Evolutionary conservation across 768 basidiomycete species (phyloP).

Genomic region (Plicaturopsis crispa): DNA sequence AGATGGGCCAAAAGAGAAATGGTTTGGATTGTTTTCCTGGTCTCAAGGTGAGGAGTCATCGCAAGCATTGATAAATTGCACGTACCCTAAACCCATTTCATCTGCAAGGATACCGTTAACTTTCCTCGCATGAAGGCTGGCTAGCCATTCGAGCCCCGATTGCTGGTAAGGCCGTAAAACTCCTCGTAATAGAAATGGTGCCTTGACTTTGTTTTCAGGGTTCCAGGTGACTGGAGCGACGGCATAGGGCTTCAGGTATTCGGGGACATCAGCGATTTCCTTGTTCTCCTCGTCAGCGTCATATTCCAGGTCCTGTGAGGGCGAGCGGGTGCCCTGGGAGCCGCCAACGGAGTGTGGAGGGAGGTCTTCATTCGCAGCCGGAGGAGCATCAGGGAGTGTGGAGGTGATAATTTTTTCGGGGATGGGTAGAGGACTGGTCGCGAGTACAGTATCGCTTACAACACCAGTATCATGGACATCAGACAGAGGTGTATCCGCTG

Average conservation of each 20-base stretch:
- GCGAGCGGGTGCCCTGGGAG: neutral
- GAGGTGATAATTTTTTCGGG: conserved; percentile 10
- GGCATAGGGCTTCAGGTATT: conserved; percentile 61
- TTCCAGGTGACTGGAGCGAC: conserved; percentile 70
- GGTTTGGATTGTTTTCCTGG: conserved; percentile 93
- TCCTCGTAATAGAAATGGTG: conserved; percentile 77
- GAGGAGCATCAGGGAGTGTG: conserved; percentile 3
- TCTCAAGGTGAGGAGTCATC: neutral
- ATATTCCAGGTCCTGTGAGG: neutral
- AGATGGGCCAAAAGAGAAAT: conserved; percentile 91
- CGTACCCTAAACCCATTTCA: conserved; percentile 92
- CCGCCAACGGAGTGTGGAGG: neutral
- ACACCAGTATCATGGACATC: too few species aligned
- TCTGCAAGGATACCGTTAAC: conserved; percentile 84
- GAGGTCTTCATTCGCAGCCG: conserved; percentile 6
- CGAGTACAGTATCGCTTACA: too few species aligned
- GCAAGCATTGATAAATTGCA: conserved; percentile 7
- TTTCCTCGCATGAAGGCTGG: conserved; percentile 74
- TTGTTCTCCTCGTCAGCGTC: conserved; percentile 26
- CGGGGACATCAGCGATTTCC: conserved; percentile 31
- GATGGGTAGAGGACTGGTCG: conserved; percentile 18
- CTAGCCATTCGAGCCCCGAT: conserved; percentile 90
- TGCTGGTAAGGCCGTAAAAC: conserved; percentile 90
- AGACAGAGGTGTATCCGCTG: too few species aligned
- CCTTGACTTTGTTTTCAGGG: conserved; percentile 43